A percentile compares a stretch with the other conserved stretches of the same genome.
These are phyloP conservation scores for Pseudopediastrum boryanum DNA, from an alignment of 139 green algal genomes.

Conservation along the genomic window DNA sequence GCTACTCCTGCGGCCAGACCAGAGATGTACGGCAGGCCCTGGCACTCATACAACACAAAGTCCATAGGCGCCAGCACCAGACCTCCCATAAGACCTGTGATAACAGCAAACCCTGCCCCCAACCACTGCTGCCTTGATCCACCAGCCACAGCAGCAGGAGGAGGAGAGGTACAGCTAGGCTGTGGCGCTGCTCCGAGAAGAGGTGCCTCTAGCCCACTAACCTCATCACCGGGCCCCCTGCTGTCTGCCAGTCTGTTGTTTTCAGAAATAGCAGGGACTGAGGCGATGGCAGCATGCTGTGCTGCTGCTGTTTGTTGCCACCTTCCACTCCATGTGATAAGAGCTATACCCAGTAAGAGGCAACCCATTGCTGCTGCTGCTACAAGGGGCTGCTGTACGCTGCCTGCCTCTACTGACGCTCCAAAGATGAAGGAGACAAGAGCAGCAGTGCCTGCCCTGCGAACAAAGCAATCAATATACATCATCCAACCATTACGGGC, in stretches of 20 bases:
- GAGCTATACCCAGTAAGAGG: neutral
- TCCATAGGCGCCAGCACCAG: constrained; percentile 31
- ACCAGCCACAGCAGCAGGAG: neutral
- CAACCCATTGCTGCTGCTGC: constrained; percentile 3
- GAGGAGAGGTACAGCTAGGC: neutral
- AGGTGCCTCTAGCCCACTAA: too few relatives aligned
- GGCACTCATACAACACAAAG: constrained; percentile 17
- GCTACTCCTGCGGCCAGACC: constrained; percentile 7
- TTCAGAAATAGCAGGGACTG: too few relatives aligned
- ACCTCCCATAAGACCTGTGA: constrained; percentile 9
- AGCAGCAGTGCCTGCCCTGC: constrained; percentile 16
- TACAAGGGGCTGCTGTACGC: neutral
- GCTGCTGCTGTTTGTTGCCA: constrained; percentile 1
- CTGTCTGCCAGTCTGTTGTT: neutral
- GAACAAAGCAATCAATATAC: too few relatives aligned
- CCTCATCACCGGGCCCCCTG: neutral
- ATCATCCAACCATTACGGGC: too few relatives aligned
- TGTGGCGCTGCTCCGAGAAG: neutral
- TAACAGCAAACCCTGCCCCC: neutral
- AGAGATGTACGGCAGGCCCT: constrained; percentile 11
- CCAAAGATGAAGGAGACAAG: constrained; percentile 8
- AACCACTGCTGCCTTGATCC: neutral
- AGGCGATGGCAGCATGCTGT: neutral
- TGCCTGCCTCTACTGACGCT: neutral
- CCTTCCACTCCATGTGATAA: neutral